Base-by-base conservation (phyloP, 2,329 filamentous ascomycete species). In the Coniochaeta prunicola region DNA sequence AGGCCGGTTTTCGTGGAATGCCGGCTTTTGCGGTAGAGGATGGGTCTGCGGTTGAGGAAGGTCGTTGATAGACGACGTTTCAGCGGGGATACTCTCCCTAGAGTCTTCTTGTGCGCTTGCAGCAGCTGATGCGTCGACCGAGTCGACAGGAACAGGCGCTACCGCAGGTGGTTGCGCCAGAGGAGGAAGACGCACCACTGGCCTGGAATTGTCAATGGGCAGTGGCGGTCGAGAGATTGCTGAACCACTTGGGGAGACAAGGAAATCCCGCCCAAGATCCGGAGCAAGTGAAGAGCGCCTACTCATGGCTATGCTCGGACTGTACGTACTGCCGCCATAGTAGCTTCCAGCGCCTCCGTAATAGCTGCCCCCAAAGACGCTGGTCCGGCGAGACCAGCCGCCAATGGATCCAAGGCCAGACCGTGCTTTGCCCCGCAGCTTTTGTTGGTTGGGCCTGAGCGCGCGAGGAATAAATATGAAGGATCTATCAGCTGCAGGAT, bases 381-480 rank as follows among this genome's bases (percentile, higher is more conserved):
- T 96, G n/a, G 90, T 93, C 62, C 90, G 85, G 67, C 91, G 89
- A 8, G 89, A 91, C 65, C 82, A 86, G 12, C 83, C 83, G 6
- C 84, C 83, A 58, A 89, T 76, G 67, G 78, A 91, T 64, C 79
- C 87, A 74, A 89, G 82, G 17, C 85, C 85, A 59, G 90, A 89
- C 60, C 87, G 83, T 38, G 90, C 88, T 68, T 90, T 88, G 61
- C 88, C 89, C 58, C 89, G 82, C 57, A 87, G 84, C 31, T 86
- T 84, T 76, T 96, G 91, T 71, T 96, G 92, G 70, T 96, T 97
- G 15, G 94, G 94, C 65, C 94, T 86, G 77, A 97, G 83, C 12
- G 93, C 93, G 64, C 94, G 84, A 13, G 94, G 94, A 61, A 99
- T 99, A 75, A 99, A 99, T 67, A 97, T 96, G 73, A 99, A 99